A percentile compares a stretch with the other conserved stretches of the same genome.
Evolutionary conservation across 1,139 yeast genomes (phyloP).

Genomic region (Kodamaea fungicola): DNA sequence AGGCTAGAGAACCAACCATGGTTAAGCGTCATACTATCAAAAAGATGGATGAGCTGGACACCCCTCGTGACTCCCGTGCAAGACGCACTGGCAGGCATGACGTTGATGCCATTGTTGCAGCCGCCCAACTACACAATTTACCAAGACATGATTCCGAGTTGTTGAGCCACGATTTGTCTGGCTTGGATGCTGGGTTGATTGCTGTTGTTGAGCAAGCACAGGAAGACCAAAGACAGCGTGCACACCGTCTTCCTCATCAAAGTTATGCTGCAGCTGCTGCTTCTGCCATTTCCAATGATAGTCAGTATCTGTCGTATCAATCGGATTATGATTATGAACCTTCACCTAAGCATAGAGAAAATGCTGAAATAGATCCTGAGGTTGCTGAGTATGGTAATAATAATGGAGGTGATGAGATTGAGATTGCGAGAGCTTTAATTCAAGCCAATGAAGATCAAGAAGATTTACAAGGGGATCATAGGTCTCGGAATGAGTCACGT

Average conservation of each 20-base stretch:
- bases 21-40: slow-evolving; percentile 25
- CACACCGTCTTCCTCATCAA: slow-evolving; percentile 13
- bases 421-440: slow-evolving; percentile 63
- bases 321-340: slow-evolving; percentile 18
- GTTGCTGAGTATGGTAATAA: slow-evolving; percentile 53
- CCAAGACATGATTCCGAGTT: slow-evolving; percentile 31
- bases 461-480: slow-evolving; percentile 3
- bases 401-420: slow-evolving; percentile 53
- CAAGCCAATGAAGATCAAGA: slow-evolving; percentile 51
- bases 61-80: slow-evolving; percentile 17
- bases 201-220: slow-evolving; percentile 71
- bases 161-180: slow-evolving; percentile 37
- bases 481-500: slow-evolving; percentile 1
- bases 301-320: slow-evolving; percentile 19
- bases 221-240: slow-evolving; percentile 11
- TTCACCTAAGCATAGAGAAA: slow-evolving; percentile 9
- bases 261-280: slow-evolving; percentile 46
- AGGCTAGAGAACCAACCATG: slow-evolving; percentile 28
- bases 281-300: slow-evolving; percentile 27
- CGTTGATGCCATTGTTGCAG: slow-evolving; percentile 35
- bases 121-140: slow-evolving; percentile 32
- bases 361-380: slow-evolving; percentile 50
- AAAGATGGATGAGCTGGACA: slow-evolving; percentile 12
- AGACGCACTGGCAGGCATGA: slow-evolving; percentile 24
- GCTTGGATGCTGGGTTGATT: slow-evolving; percentile 52